Evolutionary conservation across 306 rosid genomes (phyloP), one percentile per base, ranked within the genome.

Genomic region (Styphnolobium japonicum): DNA sequence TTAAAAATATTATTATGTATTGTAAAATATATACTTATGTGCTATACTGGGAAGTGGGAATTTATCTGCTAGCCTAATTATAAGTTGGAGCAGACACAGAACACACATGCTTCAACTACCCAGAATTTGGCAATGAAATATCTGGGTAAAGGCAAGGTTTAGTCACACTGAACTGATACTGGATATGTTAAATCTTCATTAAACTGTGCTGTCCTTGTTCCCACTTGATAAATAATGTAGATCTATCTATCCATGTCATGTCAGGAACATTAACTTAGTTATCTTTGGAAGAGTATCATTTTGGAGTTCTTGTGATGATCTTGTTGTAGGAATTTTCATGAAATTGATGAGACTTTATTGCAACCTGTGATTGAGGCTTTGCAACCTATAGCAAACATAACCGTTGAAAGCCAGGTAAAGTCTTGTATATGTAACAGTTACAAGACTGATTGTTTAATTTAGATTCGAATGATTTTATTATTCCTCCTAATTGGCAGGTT

Each of bases 361-460:
- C 82, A 83, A 60, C 97, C 97, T 25, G 83, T 91, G 51, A 86
- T 91, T 31, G 85, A 93, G 81, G 98, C 92, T 56, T 81, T 91
- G 82, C 87, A 81, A 53, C 96, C 97, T 11, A 74, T 95, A 43
- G 93, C 98, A 7, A 84, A 90, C 86, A 79, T 95, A 70, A 89
- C 86, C 2, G 98, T 91, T 49, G 99, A 95, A 87, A 95, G 98
- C 85, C 99, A 95, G 91, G 99, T 86, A 66, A 39, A 71, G 42
- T 51, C 33, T 85, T 36, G 4, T 65, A 43, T 6, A 60, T 69
- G 55, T 67, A 25, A 72, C 9, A 33, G 42, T 49, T 57, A 34
- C 36, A 29, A 49, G 73, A 21, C 45, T 64, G 58, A 8, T 49
- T 70, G 29, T 52, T 61, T 66, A 45, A 49, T 52, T 76, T 66